Conservation (phyloP, 225 moss, liverwort and hornwort genomes). For the Straminergon stramineum region DNA sequence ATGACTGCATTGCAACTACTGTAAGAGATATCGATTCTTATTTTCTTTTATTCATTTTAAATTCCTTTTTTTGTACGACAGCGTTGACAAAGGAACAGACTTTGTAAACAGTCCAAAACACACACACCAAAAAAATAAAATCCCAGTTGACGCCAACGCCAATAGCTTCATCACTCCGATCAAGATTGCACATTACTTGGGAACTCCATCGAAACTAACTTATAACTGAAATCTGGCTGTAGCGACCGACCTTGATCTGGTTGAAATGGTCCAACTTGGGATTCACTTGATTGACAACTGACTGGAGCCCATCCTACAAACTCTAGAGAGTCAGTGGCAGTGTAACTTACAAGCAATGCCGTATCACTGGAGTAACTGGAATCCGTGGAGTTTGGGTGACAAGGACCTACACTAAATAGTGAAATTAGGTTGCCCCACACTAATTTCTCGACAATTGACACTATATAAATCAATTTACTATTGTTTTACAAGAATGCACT, state of each 20-base stretch:
- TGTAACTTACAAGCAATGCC: neutral
- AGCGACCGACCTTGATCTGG: neutral
- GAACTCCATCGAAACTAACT: neutral
- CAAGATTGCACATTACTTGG: neutral
- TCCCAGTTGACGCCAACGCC: neutral
- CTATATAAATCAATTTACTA: too few relatives aligned
- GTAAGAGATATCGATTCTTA: too few relatives aligned
- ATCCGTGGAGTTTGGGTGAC: neutral
- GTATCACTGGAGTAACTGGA: neutral
- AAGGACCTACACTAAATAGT: neutral
- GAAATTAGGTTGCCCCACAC: too few relatives aligned
- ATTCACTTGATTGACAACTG: neutral
- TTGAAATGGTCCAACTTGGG: neutral
- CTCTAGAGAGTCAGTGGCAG: neutral
- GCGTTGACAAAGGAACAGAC: neutral
- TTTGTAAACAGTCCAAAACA: neutral
- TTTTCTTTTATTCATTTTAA: neutral
- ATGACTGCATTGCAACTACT: neutral
- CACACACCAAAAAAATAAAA: neutral
- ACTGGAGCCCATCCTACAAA: neutral
- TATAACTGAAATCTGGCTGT: neutral
- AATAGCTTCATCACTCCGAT: neutral
- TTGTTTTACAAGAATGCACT: too few relatives aligned
- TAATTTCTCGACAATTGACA: too few relatives aligned
- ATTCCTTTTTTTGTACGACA: too few relatives aligned